Evolutionary conservation across 164 flowering plant genomes (phyloP), one percentile per base, ranked within the genome.

Genomic region (Stephania yunnanensis): DNA sequence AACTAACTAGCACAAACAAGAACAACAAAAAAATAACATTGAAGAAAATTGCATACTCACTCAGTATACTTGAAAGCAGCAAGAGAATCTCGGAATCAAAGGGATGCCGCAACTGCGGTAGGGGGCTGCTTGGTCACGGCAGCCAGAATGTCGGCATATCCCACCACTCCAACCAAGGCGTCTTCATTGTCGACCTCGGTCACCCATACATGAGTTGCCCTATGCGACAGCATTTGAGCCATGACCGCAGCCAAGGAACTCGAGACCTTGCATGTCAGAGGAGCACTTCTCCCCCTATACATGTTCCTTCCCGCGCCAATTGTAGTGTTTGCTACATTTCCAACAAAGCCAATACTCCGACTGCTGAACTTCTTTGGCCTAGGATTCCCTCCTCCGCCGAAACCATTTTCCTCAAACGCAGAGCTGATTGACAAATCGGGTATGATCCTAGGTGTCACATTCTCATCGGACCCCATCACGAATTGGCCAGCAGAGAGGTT

Each of bases 151-250:
- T 93, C 97, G 9, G 86, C 86, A 71, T 91, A 95, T 29, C 98
- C 89, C 64, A 94, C 91, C 22, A 94, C 89, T 69, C 99, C 99
- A 70, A 91, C 92, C 63, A 95, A 77, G 45, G 82, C 68, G 71
- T 93, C 97, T 30, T 95, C 97, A 22, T 77, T 73, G 15, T 92
- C 92, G 17, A 81, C 88, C 66, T 92, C 93, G 0, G 93, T 94
- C 31, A 95, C 99, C 99, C 99, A 95, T 5, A 95, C 94, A 81
- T 92, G 98, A 25, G 93, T 87, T 25, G 92, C 95, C 78, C 99
- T 78, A 77, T 95, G 99, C 30, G 98, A 93, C 25, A 95, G 81
- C 97, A 95, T 91, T 82, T 95, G 99, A 69, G 99, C 98, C 98
- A 95, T 88, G 55, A 95, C 98, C 6, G 99, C 99, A 7, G 99